These are phyloP conservation scores for Warburgia ugandensis DNA, from an alignment of 164 flowering plant genomes.

Conservation along the genomic window DNA sequence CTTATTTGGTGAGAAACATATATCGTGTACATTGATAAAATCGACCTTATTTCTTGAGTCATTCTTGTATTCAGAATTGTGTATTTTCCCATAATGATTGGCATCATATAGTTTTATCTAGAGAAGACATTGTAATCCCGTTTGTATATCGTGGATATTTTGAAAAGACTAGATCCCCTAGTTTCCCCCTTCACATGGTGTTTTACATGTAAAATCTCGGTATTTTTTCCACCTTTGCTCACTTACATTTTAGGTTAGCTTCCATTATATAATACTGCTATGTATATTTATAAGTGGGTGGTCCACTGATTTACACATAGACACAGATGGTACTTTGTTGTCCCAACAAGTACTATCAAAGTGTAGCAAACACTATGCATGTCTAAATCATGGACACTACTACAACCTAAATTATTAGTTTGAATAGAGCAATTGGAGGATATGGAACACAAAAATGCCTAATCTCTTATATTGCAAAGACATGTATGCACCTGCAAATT, in stretches of 20 bases:
- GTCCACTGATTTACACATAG: not conserved
- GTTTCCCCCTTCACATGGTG: not conserved
- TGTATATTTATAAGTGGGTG: no score
- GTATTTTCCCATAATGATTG: no score
- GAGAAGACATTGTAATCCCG: not conserved
- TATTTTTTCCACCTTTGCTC: not conserved
- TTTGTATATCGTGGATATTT: not conserved
- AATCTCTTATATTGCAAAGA: no score
- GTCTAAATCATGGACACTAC: not conserved
- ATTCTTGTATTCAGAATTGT: no score
- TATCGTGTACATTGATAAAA: no score
- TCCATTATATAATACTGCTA: not conserved
- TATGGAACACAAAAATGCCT: not conserved
- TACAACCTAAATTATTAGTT: not conserved
- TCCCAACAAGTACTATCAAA: not conserved
- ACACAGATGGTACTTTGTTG: not conserved
- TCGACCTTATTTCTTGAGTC: no score
- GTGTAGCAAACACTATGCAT: not conserved
- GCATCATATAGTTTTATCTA: not conserved
- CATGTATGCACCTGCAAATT: no score
- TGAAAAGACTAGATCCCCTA: not conserved
- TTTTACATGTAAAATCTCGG: not conserved
- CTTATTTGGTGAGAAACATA: no score
- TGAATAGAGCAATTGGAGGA: not conserved
- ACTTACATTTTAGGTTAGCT: not conserved